Evolutionary conservation across 208 protist genomes (phyloP).

Genomic region (Crithidia brevicula): DNA sequence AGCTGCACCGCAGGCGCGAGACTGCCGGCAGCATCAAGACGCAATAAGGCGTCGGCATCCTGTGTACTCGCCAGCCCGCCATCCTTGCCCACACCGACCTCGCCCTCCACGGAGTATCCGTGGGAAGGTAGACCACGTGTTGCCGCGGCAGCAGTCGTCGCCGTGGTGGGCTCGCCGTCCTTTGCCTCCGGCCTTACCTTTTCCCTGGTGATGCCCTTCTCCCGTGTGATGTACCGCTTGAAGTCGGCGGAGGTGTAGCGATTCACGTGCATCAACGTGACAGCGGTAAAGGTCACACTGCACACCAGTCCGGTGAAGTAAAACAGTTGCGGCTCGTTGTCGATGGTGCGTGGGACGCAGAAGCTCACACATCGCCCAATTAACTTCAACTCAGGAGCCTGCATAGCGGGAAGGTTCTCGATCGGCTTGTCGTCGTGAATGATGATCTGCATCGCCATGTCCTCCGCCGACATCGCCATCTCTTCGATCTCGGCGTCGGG

Average conservation of each 20-base stretch:
- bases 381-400: conserved; percentile 61
- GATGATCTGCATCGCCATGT: conserved; percentile 26
- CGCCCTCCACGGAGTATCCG: not conserved
- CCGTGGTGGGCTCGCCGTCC: not conserved
- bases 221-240: conserved; percentile 14
- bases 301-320: conserved; percentile 66
- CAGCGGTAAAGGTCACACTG: conserved; percentile 62
- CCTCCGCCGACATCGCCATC: conserved; percentile 16
- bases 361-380: conserved; percentile 74
- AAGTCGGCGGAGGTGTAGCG: conserved; percentile 64
- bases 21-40: not conserved
- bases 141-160: not conserved
- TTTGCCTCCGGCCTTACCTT: not conserved
- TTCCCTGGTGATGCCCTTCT: not conserved
- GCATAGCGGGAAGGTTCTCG: conserved; percentile 54
- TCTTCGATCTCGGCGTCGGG: not conserved
- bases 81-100: not conserved
- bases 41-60: not conserved
- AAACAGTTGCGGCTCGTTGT: conserved; percentile 36
- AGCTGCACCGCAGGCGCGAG: conserved; percentile 1
- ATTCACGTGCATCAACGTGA: conserved; percentile 61
- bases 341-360: conserved; percentile 33
- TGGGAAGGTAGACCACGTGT: not conserved
- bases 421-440: conserved; percentile 54
- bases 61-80: conserved; percentile 2